Base-by-base conservation (phyloP, 106 monocot genomes). In the Dioscorea zingiberensis region DNA sequence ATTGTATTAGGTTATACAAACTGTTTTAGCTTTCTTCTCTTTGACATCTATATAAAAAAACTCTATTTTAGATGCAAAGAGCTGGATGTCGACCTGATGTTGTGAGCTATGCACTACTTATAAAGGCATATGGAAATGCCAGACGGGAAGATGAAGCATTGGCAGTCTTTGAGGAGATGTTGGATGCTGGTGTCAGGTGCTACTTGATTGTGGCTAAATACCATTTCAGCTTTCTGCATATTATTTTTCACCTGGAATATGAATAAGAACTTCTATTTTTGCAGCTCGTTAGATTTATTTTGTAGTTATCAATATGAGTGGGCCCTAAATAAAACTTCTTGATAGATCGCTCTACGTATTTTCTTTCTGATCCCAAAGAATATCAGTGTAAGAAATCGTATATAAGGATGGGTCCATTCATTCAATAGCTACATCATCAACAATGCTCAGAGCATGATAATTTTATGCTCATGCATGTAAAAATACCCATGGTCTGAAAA, bases 141-240 rank as follows among this genome's bases (percentile, higher is more conserved):
- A 85, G 97, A 68, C 81, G 92, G 69, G 97, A 97, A 78, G 86
- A 81, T 48, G 97, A 97, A 80, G 97, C 97, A 67, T 82, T 97
- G 74, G 88, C 88, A 19, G 97, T 97, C 69, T 97, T 97, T 76
- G 97, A 97, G 69, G 97, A 97, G 77, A 97, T 97, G 97, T 74
- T 97, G 60, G 88, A 89, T 84, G 91, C 97, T 58, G 88, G 86
- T 82, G 84, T 97, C 74, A 97, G 91, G 97, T 97, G 27, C 12
- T 58, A 38, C 13, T 69, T 59, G 1, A 3, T 59, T 32, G 32
- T 51, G 24, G 27, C 29, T 21, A 63, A 27, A 10, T 12, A 61
- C 61, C 38, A 38, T 38, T 38, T 38, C 38, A 38, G 38, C 13
- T 51, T 9, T 51, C 18, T 51, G 15, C 51, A 51, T 15, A 51